Evolutionary conservation across 495 filamentous ascomycete species (phyloP), one percentile per base, ranked within the genome.

Genomic region (Parachaetomium inaequale): DNA sequence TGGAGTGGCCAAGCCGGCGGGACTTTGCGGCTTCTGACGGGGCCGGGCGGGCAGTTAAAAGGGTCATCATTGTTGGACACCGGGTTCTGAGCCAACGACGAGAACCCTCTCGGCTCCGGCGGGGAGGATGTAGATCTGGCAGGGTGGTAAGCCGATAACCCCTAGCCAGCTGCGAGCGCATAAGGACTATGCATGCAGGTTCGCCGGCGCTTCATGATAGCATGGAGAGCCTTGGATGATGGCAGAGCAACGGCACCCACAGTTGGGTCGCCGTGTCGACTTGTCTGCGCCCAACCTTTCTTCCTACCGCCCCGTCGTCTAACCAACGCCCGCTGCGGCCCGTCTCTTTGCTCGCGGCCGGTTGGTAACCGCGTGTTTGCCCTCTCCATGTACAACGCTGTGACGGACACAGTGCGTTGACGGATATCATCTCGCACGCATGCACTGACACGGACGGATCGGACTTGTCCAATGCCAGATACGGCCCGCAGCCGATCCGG

Each of bases 201-300:
- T 40, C 38, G n/a, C 26, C 23, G 50, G 52, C 46, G 55, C 42
- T 32, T 15, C 36, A 40, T 40, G 36, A 40, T 40, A 40, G 3
- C 8, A 36, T 14, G 23, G 5, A 15, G 26, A 26, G 47, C 26
- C 34, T 47, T 17, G 43, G 34, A 45, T 14, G 47, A 31, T 40
- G 14, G 36, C 25, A 36, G 50, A 56, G 29, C 17, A 49, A 42
- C 54, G 57, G 28, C 32, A 46, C 36, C 28, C 43, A 40, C 53
- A 47, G 52, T 59, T 66, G 60, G 63, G 63, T 55, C 42, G 31
- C 57, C 29, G 26, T 49, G 59, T 46, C 34, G 34, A 51, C 32
- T 40, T 57, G 14, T 56, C 60, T 52, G 36, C 54, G 61, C 62
- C 61, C 59, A 64, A 66, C 64, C 61, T 45, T 32, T 42, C 52